Conservation (phyloP, 108 stramenopile species). For the Cyclotella atomus region DNA sequence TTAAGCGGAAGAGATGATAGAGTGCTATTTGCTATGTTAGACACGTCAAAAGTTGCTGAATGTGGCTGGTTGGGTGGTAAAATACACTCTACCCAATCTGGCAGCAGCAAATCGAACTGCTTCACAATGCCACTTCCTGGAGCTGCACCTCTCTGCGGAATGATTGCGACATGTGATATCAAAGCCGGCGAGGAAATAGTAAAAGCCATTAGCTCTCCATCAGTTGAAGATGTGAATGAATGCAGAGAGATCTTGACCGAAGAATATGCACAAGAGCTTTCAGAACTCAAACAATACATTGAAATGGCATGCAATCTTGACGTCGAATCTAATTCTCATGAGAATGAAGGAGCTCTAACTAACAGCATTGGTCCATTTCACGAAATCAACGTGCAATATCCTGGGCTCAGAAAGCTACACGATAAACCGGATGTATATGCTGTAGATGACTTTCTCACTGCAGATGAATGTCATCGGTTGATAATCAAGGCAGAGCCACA, state of each 20-base stretch:
- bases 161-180: slow-evolving; percentile 50
- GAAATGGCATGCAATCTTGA: slow-evolving; percentile 39
- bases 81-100: slow-evolving; percentile 9
- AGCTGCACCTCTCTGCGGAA: slow-evolving; percentile 45
- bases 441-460: slow-evolving; percentile 48
- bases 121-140: slow-evolving; percentile 42
- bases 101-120: slow-evolving; percentile 16
- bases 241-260: slow-evolving; percentile 4
- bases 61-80: slow-evolving; percentile 52
- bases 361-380: slow-evolving; percentile 24
- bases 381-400: slow-evolving; percentile 33
- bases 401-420: slow-evolving; percentile 40
- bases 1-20: slow-evolving; percentile 18
- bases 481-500: slow-evolving; percentile 42
- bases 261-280: slow-evolving; percentile 31
- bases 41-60: slow-evolving; percentile 18
- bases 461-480: slow-evolving; percentile 53
- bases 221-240: slow-evolving; percentile 15
- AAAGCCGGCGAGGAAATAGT: slow-evolving; percentile 26
- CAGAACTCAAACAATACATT: slow-evolving; percentile 40
- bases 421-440: slow-evolving; percentile 49
- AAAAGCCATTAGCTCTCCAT: slow-evolving; percentile 2
- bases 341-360: background rate
- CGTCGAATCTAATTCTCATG: background rate
- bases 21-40: slow-evolving; percentile 34